Evolutionary conservation across 83 land plant genomes (phyloP).

Genomic region (Thuja plicata): DNA sequence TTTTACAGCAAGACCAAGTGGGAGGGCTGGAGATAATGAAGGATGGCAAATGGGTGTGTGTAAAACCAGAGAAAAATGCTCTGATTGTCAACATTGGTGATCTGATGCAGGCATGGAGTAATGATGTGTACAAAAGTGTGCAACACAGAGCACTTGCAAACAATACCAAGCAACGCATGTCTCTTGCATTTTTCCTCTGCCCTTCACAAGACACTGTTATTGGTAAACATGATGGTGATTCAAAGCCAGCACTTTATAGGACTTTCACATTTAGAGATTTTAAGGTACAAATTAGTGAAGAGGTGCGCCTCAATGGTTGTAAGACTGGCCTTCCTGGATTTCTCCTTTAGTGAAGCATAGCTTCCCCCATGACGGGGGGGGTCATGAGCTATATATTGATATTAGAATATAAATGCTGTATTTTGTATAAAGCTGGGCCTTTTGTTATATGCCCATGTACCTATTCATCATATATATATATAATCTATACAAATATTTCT

Average conservation of each 20-base stretch:
- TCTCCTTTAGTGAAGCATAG: neutral
- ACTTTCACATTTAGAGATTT: conserved; percentile 32
- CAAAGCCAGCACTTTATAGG: conserved; percentile 17
- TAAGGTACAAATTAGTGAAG: conserved; percentile 24
- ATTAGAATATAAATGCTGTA: too few species aligned
- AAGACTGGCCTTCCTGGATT: conserved; percentile 27
- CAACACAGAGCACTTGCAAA: conserved; percentile 61
- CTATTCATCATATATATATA: too few species aligned
- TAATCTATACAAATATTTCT: too few species aligned
- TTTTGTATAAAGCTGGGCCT: too few species aligned
- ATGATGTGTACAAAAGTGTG: conserved; percentile 66
- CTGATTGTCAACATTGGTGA: conserved; percentile 69
- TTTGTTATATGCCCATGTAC: too few species aligned
- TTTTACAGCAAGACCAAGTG: conserved; percentile 55
- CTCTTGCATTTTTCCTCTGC: conserved; percentile 59
- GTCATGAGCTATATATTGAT: too few species aligned
- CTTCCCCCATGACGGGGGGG: too few species aligned
- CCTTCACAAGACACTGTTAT: conserved; percentile 48
- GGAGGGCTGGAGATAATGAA: conserved; percentile 57
- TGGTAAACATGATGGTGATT: neutral
- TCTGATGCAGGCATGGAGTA: conserved; percentile 75
- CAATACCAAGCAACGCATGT: conserved; percentile 33
- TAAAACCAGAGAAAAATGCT: conserved; percentile 56
- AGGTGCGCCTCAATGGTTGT: conserved; percentile 15
- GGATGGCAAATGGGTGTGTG: conserved; percentile 52